Percentiles rank a stretch among this genome's conserved stretches.
Conservation (phyloP, 2,329 filamentous ascomycete genomes). For the Ceratocystis papillata region DNA sequence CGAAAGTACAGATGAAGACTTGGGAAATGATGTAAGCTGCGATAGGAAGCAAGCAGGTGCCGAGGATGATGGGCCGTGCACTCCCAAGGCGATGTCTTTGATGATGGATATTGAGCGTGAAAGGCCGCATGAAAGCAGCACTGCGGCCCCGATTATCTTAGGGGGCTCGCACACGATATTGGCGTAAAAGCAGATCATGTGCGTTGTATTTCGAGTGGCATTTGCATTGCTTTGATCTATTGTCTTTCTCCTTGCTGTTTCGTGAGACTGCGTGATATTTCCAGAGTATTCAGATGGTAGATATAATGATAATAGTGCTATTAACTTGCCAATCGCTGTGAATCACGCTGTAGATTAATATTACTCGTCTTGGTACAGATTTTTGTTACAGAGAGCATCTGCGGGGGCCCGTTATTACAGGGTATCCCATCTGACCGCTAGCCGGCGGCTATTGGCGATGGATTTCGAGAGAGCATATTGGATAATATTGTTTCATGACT, state of each 20-base stretch:
- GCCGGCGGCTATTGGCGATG: no score
- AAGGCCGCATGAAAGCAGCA: background rate
- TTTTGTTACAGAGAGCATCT: background rate
- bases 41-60: background rate
- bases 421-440: no score
- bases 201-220: background rate
- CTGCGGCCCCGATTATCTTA: conserved; percentile 15
- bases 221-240: background rate
- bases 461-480: no score
- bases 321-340: background rate
- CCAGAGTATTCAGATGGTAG: background rate
- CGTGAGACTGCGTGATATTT: background rate
- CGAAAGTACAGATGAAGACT: background rate
- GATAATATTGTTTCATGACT: no score
- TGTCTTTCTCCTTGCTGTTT: conserved; percentile 4
- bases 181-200: background rate
- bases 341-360: no score
- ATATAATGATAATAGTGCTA: background rate
- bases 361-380: background rate
- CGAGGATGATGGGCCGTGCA: conserved; percentile 27
- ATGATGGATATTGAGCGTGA: conserved; percentile 19
- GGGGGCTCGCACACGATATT: conserved; percentile 19
- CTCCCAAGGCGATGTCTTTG: conserved; percentile 29
- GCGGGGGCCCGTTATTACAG: background rate
- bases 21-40: background rate